Conservation (phyloP, 148 eudicot species). For the Vaccinium vitisidaea region DNA sequence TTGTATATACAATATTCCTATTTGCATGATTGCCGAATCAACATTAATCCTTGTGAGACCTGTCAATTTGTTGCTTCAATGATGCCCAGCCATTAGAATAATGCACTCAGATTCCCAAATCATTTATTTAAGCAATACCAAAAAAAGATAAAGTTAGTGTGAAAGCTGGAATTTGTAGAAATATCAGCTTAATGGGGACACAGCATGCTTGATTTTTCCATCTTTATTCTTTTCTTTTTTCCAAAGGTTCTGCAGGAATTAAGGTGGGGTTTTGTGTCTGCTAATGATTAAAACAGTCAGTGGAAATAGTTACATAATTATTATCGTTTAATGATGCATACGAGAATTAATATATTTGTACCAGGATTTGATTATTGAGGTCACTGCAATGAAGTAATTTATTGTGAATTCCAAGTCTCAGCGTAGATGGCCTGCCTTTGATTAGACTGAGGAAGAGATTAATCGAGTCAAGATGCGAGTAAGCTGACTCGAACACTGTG, state of each 20-base stretch:
- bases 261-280: constrained; percentile 1
- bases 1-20: too few relatives aligned
- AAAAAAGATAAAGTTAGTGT: not conserved
- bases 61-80: not conserved
- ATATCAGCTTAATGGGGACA: constrained; percentile 9
- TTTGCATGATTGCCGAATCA: not conserved
- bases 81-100: not conserved
- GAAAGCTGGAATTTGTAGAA: not conserved
- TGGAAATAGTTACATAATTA: not conserved
- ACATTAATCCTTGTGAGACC: not conserved
- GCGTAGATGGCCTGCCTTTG: too few relatives aligned
- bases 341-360: too few relatives aligned
- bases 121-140: not conserved
- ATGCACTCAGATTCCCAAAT: not conserved
- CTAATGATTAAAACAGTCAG: not conserved
- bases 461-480: too few relatives aligned
- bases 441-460: too few relatives aligned
- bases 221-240: constrained; percentile 17
- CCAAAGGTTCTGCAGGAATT: constrained; percentile 8
- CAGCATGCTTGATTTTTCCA: not conserved
- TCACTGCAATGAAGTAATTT: too few relatives aligned
- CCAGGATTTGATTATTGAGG: too few relatives aligned
- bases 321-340: not conserved
- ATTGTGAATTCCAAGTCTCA: too few relatives aligned
- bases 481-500: too few relatives aligned